A percentile compares a stretch with the other conserved stretches of the same genome.
Evolutionary conservation across 2,329 filamentous ascomycete genomes (phyloP).

Genomic region (Fusarium coicis): DNA sequence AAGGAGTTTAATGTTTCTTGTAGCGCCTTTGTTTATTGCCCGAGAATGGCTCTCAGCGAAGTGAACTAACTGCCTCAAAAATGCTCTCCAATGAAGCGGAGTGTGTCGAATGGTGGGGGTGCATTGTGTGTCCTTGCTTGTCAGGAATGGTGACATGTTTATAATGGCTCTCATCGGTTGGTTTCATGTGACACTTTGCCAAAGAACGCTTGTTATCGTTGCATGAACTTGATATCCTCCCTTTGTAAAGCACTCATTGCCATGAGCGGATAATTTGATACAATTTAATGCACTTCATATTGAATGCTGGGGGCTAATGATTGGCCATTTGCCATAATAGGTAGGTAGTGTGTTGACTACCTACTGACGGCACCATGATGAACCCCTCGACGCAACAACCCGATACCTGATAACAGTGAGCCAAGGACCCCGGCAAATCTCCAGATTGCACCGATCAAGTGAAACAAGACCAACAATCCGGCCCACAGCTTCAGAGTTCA

Average conservation of each 20-base stretch:
- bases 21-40: conserved; percentile 1
- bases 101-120: not conserved
- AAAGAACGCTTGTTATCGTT: not conserved
- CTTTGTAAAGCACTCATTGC: not conserved
- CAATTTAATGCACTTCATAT: not conserved
- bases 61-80: not conserved
- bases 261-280: not conserved
- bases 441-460: conserved; percentile 14
- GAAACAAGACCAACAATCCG: conserved; percentile 6
- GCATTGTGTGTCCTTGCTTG: not conserved
- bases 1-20: conserved; percentile 41
- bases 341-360: conserved; percentile 31
- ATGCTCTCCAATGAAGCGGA: not conserved
- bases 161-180: conserved; percentile 1
- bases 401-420: not conserved
- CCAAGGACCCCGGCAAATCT: conserved; percentile 8
- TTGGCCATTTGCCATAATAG: conserved; percentile 18
- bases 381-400: conserved; percentile 24
- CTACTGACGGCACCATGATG: conserved; percentile 11
- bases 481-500: not conserved
- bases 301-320: not conserved
- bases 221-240: conserved; percentile 6
- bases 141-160: conserved; percentile 21
- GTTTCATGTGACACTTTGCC: not conserved
- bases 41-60: not conserved